Conservation (phyloP, 164 flowering plant genomes). For the Liriodendron chinense region DNA sequence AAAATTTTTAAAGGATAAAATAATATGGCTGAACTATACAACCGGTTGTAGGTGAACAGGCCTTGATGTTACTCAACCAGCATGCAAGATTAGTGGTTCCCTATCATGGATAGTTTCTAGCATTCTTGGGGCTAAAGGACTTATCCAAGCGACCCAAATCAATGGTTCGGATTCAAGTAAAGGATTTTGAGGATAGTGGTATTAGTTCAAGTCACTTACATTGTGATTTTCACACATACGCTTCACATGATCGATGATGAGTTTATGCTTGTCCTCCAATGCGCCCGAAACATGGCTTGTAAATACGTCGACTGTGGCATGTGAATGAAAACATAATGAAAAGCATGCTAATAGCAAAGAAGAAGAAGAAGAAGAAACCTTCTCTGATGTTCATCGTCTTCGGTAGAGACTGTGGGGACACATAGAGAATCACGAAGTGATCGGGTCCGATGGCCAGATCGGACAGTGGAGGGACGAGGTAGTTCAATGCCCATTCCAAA, state of each 20-base stretch:
- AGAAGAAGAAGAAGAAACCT: constrained; percentile 6
- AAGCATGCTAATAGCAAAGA: not conserved
- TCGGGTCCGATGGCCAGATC: not conserved
- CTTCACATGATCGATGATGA: constrained; percentile 6
- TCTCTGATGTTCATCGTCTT: not conserved
- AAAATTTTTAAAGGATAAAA: too few species aligned
- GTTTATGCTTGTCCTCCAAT: constrained; percentile 4
- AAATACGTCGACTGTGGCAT: not conserved
- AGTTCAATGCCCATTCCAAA: constrained; percentile 21
- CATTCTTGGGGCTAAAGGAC: too few species aligned
- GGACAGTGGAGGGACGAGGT: not conserved
- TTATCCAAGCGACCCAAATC: too few species aligned
- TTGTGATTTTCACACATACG: constrained; percentile 12
- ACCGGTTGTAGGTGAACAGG: too few species aligned
- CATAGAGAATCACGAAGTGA: constrained; percentile 13
- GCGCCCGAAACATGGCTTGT: not conserved
- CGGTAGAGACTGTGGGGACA: not conserved
- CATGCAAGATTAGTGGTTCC: too few species aligned
- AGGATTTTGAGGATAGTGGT: not conserved
- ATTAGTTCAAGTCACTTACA: constrained; percentile 6
- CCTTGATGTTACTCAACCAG: too few species aligned
- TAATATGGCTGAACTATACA: too few species aligned
- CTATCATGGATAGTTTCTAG: too few species aligned
- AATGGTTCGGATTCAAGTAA: too few species aligned
- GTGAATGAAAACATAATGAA: not conserved